Base-by-base conservation (phyloP, 768 basidiomycete genomes). In the Suillus decipiens region DNA sequence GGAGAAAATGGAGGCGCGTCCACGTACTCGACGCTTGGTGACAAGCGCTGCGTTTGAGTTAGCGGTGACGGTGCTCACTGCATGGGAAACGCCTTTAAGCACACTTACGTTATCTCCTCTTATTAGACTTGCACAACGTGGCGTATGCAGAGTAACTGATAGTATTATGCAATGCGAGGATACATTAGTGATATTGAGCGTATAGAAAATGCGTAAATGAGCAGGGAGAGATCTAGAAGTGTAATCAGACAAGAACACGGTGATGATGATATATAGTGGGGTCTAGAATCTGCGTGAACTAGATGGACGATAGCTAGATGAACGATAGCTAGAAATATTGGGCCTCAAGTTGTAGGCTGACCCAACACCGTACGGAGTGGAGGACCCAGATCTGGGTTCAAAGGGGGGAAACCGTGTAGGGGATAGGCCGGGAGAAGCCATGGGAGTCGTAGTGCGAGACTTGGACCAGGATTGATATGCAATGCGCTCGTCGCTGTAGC, bases 381-480 rank as follows among this genome's bases (percentile, higher is more conserved):
- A 83, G 66, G 84, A 80, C 7, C 89, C 89, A 47, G 86, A 87
- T n/a, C 74, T 72, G 14, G 80, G 75, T n/a, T 80, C 75, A 50
- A 70, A 58, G n/a, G 65, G 54, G 12, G 79, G 77, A 11, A 82
- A 68, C 43, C 74, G 80, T 43, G 70, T 66, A 7, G 78, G 70
- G 34, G 77, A 71, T 24, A 76, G 76, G 41, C 76, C 75, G 6
- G 87, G 84, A 17, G 86, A 86, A 31, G 78, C 80, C 71, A 82
- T 77, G 1, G 90, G 89, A 0, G 89, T 91, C 19, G 81, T 87
- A 33, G 89, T 85, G 64, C 87, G 82, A 45, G 90, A 90, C 66
- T 81, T 88, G 41, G 80, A 75, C 55, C 82, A 79, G 1, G 89
- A 90, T 71, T 84, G 86, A 31, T 75, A 75, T 6, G 79, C 75